A percentile compares a stretch with the other conserved stretches of the same genome.
phyloP scores from a whole-genome alignment of 73 alveolate genomes.

The Symbiodinium pilosum region DNA sequence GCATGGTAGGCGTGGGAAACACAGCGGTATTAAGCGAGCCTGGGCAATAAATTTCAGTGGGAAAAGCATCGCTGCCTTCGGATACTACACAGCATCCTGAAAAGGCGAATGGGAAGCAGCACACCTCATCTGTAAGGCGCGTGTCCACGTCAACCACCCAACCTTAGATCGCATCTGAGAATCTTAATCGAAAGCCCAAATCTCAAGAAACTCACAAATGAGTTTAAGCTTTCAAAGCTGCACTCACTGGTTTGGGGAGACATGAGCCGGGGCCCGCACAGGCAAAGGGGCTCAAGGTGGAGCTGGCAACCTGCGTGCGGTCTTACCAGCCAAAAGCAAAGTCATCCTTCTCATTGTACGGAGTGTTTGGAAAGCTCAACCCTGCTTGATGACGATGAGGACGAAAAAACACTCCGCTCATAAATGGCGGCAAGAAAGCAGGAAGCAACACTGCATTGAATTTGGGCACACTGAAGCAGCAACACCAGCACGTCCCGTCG shows the following conservation, averaged over 20 bases:
- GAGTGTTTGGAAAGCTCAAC: too few relatives aligned
- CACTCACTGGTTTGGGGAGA: too few relatives aligned
- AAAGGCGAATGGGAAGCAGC: background rate
- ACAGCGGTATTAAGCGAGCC: background rate
- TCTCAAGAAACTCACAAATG: too few relatives aligned
- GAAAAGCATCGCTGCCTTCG: conserved; percentile 69
- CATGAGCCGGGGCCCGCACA: background rate
- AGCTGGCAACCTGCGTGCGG: conserved; percentile 2
- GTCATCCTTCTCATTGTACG: too few relatives aligned
- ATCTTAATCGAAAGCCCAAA: background rate
- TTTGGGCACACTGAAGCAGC: too few relatives aligned
- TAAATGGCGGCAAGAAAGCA: too few relatives aligned
- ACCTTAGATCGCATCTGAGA: background rate
- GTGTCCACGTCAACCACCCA: conserved; percentile 86
- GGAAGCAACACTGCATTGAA: too few relatives aligned
- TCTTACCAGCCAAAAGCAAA: too few relatives aligned
- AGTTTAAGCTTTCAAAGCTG: too few relatives aligned
- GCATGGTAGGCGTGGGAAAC: background rate
- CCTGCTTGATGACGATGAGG: too few relatives aligned
- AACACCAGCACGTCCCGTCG: too few relatives aligned
- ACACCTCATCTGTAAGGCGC: conserved; percentile 93
- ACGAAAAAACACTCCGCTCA: too few relatives aligned
- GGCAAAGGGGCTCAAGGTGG: background rate
- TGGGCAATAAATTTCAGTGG: conserved; percentile 83
- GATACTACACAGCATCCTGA: background rate